These are phyloP conservation scores for Erucastrum elatum DNA, from an alignment of 345 rosid genomes.

Conservation along the genomic window DNA sequence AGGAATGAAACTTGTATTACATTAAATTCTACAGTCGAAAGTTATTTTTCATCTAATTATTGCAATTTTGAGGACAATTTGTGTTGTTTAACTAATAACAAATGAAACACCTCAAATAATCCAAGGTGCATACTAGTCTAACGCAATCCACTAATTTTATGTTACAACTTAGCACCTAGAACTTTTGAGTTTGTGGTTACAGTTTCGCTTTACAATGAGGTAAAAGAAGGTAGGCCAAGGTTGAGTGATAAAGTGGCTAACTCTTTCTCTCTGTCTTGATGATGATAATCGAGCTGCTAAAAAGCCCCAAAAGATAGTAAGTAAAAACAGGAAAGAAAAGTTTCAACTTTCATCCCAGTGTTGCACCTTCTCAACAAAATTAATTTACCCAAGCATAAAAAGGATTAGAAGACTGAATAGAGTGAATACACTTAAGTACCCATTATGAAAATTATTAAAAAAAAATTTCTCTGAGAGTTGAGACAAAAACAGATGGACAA, in stretches of 20 bases:
- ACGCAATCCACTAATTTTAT: background rate
- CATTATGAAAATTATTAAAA: background rate
- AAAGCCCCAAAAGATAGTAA: conserved; percentile 21
- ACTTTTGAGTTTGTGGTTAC: background rate
- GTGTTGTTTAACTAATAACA: background rate
- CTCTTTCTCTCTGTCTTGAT: conserved; percentile 30
- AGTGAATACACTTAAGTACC: conserved; percentile 2
- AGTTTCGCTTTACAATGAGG: background rate
- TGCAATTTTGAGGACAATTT: background rate
- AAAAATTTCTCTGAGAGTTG: background rate
- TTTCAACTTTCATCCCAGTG: conserved; percentile 22
- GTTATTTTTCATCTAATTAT: background rate
- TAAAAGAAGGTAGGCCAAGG: conserved; percentile 18
- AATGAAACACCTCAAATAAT: background rate
- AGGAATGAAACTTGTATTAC: background rate
- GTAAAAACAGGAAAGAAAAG: conserved; percentile 6
- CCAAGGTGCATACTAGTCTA: background rate
- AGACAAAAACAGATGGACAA: conserved; percentile 25
- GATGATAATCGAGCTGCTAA: conserved; percentile 15
- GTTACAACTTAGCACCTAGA: conserved; percentile 11
- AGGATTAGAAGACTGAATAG: conserved; percentile 26
- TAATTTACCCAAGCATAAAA: conserved; percentile 16
- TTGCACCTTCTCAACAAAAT: conserved; percentile 34
- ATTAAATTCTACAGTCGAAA: background rate
- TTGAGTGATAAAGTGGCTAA: conserved; percentile 49